These are phyloP conservation scores for Austropuccinia psidii DNA, from an alignment of 1,284 basidiomycete genomes.

Conservation along the genomic window DNA sequence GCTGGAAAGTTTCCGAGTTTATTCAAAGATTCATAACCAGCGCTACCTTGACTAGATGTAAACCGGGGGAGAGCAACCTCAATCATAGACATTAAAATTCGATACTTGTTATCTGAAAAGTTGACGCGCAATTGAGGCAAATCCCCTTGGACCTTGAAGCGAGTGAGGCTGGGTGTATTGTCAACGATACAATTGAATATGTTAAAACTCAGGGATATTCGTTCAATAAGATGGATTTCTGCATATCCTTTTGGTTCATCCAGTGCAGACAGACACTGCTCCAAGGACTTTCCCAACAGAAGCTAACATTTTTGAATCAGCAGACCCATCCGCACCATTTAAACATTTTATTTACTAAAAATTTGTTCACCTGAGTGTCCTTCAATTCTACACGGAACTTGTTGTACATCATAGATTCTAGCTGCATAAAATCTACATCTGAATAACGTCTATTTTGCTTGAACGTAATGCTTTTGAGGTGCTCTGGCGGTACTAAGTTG, in stretches of 20 bases:
- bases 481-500: slow-evolving; percentile 75
- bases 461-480: slow-evolving; percentile 68
- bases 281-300: slow-evolving; percentile 75
- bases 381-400: slow-evolving; percentile 75
- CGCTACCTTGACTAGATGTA: slow-evolving; percentile 53
- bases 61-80: slow-evolving; percentile 85
- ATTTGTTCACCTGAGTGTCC: slow-evolving; percentile 67
- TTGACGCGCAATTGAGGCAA: slow-evolving; percentile 84
- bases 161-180: slow-evolving; percentile 70
- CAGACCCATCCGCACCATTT: no score
- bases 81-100: slow-evolving; percentile 83
- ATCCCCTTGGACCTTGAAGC: slow-evolving; percentile 86
- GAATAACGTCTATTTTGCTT: slow-evolving; percentile 81
- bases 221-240: slow-evolving; percentile 77
- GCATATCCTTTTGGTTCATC: slow-evolving; percentile 49
- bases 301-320: no score
- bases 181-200: slow-evolving; percentile 92
- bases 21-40: no score
- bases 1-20: no score
- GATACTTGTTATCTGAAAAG: slow-evolving; percentile 93
- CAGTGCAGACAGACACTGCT: slow-evolving; percentile 71
- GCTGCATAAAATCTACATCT: slow-evolving; percentile 75
- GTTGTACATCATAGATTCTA: slow-evolving; percentile 97
- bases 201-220: slow-evolving; percentile 82
- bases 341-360: no score